phyloP scores from a whole-genome alignment of 1,284 basidiomycete genomes.

The Sporisorium reilianum region DNA sequence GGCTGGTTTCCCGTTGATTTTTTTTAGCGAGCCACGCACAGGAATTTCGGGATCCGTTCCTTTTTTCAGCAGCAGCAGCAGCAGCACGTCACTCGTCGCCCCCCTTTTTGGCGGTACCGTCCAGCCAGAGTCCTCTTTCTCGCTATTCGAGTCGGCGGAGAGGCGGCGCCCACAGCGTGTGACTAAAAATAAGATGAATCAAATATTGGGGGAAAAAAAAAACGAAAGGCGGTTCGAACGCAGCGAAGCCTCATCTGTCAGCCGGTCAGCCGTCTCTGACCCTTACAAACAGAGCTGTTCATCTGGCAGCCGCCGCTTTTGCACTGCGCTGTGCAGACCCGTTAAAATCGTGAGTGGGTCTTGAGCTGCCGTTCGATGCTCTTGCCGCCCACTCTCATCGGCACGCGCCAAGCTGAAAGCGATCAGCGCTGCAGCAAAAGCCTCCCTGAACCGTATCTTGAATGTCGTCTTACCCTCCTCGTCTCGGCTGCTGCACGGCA shows the following conservation, averaged over 20 bases:
- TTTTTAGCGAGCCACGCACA: not conserved
- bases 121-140: no score
- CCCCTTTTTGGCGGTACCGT: not conserved
- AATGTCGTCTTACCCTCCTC: not conserved
- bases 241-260: not conserved
- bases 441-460: not conserved
- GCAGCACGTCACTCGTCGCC: not conserved
- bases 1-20: not conserved
- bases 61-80: conserved; percentile 2
- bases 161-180: not conserved
- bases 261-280: no score
- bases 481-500: conserved; percentile 1
- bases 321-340: not conserved
- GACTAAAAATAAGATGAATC: not conserved
- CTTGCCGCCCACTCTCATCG: not conserved
- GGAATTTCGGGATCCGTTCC: conserved; percentile 3
- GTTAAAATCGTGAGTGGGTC: no score
- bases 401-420: not conserved
- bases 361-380: no score
- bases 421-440: not conserved
- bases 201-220: not conserved
- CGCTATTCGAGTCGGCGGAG: not conserved
- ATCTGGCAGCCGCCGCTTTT: no score
- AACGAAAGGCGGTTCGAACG: not conserved
- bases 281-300: no score